Conservation (phyloP, 495 filamentous ascomycete genomes). For the Aspergillus kassunensis region DNA sequence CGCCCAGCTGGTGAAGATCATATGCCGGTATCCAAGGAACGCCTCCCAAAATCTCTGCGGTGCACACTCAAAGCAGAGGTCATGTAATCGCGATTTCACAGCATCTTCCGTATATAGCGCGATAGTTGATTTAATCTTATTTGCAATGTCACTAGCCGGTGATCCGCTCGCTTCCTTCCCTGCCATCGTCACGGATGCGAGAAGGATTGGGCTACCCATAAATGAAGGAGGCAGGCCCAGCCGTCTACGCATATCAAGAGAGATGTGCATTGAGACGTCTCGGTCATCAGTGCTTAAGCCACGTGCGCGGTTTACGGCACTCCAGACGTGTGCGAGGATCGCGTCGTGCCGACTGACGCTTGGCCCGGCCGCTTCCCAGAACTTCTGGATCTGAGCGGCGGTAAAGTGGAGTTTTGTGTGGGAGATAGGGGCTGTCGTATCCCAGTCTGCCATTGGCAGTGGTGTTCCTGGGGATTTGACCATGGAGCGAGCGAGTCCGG, state of each 20-base stretch:
- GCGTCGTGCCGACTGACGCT: conserved; percentile 24
- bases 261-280: background rate
- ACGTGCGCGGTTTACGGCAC: conserved; percentile 25
- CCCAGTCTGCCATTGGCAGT: conserved; percentile 29
- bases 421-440: conserved; percentile 16
- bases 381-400: conserved; percentile 12
- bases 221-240: conserved; percentile 2
- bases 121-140: background rate
- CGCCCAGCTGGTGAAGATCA: conserved; percentile 6
- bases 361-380: conserved; percentile 11
- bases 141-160: background rate
- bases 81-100: background rate
- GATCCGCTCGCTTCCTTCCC: background rate
- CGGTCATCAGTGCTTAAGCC: background rate
- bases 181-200: background rate
- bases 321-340: conserved; percentile 32
- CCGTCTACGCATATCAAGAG: conserved; percentile 3
- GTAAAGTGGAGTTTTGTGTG: conserved; percentile 25
- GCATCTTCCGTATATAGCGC: background rate
- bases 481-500: background rate
- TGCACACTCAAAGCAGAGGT: conserved; percentile 3
- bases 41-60: conserved; percentile 13
- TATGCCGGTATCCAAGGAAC: background rate
- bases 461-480: conserved; percentile 11
- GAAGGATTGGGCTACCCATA: conserved; percentile 7